Evolutionary conservation across 2,329 filamentous ascomycete species (phyloP).

Genomic region (Phyllosticta paracitricarpa): DNA sequence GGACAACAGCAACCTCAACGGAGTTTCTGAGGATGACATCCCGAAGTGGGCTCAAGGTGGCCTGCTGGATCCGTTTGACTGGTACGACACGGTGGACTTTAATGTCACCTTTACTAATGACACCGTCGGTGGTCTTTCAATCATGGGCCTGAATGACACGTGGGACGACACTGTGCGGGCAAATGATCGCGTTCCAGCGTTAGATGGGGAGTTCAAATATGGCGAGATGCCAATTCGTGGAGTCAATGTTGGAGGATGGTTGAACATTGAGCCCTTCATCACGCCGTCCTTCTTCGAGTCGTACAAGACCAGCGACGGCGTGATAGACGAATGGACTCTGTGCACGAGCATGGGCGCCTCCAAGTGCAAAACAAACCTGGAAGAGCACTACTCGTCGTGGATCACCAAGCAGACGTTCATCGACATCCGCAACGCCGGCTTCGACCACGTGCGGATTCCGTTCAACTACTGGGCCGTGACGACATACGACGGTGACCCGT

Average conservation of each 20-base stretch:
- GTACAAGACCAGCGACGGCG: slow-evolving; percentile 48
- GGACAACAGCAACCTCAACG: slow-evolving; percentile 35
- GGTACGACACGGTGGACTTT: slow-evolving; percentile 84
- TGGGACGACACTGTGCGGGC: slow-evolving; percentile 78
- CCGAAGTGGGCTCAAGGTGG: slow-evolving; percentile 57
- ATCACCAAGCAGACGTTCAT: slow-evolving; percentile 75
- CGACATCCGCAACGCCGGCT: slow-evolving; percentile 74
- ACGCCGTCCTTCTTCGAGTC: slow-evolving; percentile 79
- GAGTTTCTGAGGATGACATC: slow-evolving; percentile 33
- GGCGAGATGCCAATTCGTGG: slow-evolving; percentile 70
- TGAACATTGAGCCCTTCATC: slow-evolving; percentile 90
- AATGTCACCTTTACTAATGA: slow-evolving; percentile 87
- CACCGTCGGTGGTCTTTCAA: slow-evolving; percentile 73
- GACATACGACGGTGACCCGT: slow-evolving; percentile 77
- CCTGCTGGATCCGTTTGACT: slow-evolving; percentile 79
- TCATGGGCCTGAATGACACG: slow-evolving; percentile 77
- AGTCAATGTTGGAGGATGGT: slow-evolving; percentile 89
- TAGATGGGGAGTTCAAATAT: slow-evolving; percentile 73
- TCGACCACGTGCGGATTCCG: slow-evolving; percentile 94
- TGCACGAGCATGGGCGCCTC: slow-evolving; percentile 57
- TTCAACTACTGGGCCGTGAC: slow-evolving; percentile 92
- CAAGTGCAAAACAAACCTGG: slow-evolving; percentile 57
- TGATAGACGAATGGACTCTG: slow-evolving; percentile 86
- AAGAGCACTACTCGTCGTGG: slow-evolving; percentile 85
- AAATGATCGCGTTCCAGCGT: slow-evolving; percentile 68